Conservation (phyloP, 306 rosid species). For the Begonia fuchsioides region DNA sequence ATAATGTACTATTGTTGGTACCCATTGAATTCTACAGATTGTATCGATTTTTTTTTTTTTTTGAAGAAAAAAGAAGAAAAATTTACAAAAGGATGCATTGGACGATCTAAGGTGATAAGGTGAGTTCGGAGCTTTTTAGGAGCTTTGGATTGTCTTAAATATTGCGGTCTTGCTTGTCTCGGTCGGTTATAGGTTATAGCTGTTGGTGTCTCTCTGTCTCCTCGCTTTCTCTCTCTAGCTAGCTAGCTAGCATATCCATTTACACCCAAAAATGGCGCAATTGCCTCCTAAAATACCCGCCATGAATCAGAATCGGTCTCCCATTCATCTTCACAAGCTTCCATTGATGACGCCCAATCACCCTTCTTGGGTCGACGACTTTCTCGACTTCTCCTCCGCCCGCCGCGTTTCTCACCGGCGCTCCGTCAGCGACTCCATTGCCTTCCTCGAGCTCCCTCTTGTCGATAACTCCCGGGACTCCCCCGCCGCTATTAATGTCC, state of each 20-base stretch:
- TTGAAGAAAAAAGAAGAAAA: too few relatives aligned
- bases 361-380: conserved; percentile 62
- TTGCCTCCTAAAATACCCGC: conserved; percentile 89
- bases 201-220: conserved; percentile 5
- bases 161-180: conserved; percentile 4
- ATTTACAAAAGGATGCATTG: too few relatives aligned
- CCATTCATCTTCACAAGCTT: conserved; percentile 29
- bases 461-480: conserved; percentile 22
- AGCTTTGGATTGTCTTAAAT: conserved; percentile 14
- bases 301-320: conserved; percentile 65
- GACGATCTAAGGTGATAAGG: too few relatives aligned
- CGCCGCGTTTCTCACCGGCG: conserved; percentile 62
- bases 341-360: conserved; percentile 19
- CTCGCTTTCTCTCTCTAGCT: conserved; percentile 3
- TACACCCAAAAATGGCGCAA: conserved; percentile 52
- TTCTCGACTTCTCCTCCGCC: conserved; percentile 67
- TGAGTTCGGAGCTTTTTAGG: too few relatives aligned
- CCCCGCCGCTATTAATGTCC: conserved; percentile 7
- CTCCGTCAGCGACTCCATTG: conserved; percentile 68
- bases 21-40: too few relatives aligned
- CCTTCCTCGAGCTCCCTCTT: conserved; percentile 52
- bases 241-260: conserved; percentile 4
- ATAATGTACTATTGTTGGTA: too few relatives aligned
- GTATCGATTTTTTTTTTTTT: too few relatives aligned
- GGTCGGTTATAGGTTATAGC: background rate